Percentiles rank a stretch among this genome's conserved stretches.
Evolutionary conservation across 2,329 filamentous ascomycete species (phyloP).

Genomic region (Phialocephala subalpina): DNA sequence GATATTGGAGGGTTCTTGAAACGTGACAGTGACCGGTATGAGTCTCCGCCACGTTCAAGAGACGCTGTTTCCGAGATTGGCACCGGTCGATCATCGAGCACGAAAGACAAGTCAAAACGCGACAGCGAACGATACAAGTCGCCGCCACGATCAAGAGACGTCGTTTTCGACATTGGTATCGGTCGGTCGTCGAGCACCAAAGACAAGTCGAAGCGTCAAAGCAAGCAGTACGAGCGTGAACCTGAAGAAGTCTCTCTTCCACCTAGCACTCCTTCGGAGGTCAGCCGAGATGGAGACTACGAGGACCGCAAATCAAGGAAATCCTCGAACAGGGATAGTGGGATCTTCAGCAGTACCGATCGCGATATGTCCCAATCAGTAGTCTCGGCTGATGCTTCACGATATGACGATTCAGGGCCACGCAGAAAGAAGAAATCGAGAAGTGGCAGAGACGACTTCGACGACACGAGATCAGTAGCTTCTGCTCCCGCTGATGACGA

Average conservation of each 20-base stretch:
- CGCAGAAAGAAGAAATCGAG: slow-evolving; percentile 47
- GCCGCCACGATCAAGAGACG: slow-evolving; percentile 19
- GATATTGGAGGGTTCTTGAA: slow-evolving; percentile 36
- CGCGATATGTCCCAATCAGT: slow-evolving; percentile 55
- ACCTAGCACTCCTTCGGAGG: slow-evolving; percentile 40
- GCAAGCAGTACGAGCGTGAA: slow-evolving; percentile 38
- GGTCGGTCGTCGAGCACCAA: slow-evolving; percentile 35
- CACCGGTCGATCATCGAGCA: not conserved
- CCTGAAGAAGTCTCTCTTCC: slow-evolving; percentile 42
- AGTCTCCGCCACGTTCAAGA: slow-evolving; percentile 20
- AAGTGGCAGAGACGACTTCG: slow-evolving; percentile 53
- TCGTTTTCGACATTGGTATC: slow-evolving; percentile 19
- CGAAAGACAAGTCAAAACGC: slow-evolving; percentile 10
- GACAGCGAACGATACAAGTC: slow-evolving; percentile 15
- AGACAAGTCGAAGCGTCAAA: slow-evolving; percentile 37
- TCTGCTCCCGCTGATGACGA: slow-evolving; percentile 50
- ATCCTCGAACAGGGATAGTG: slow-evolving; percentile 49
- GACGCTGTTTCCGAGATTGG: slow-evolving; percentile 1
- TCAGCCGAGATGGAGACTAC: slow-evolving; percentile 38
- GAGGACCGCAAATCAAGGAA: slow-evolving; percentile 47
- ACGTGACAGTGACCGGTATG: slow-evolving; percentile 36
- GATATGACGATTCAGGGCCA: slow-evolving; percentile 43
- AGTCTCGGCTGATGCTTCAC: slow-evolving; percentile 52
- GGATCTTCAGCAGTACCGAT: slow-evolving; percentile 51
- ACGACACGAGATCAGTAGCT: slow-evolving; percentile 55